Base-by-base conservation (phyloP, 129 eudicot genomes). In the Gnaphalium uliginosum region DNA sequence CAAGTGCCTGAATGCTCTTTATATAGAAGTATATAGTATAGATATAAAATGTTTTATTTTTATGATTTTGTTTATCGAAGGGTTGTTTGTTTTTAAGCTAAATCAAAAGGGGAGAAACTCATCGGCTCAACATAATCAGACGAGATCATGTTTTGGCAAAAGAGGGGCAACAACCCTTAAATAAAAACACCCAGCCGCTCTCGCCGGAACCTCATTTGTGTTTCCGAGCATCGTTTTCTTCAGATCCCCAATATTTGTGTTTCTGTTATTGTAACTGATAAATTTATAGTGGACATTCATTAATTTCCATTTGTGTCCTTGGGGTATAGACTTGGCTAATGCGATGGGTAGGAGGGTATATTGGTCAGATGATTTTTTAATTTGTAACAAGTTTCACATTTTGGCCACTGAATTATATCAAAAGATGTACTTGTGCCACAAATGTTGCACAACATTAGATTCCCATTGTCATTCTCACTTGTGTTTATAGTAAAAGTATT, bases 141-240 rank as follows among this genome's bases (percentile, higher is more conserved):
- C 8, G 2, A 0, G 33, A 37, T 76, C 26, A 41, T 4, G 1
- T 1, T 2, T 2, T 41, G 74, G 84, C 80, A 78, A 71, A 69
- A 78, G 77, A 78, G 82, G 72, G 77, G 82, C 69, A 85, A 81
- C 88, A 37, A 66, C 89, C 84, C 85, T 72, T 59, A 18, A 0
- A 0, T 8, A 33, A 67, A 59, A 79, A 48, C 43, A 59, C 71
- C 85, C 76, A 7, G 18, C 18, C 76, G 77, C 78, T 41, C 81
- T 77, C 65, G 79, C 79, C 83, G 74, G 83, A 79, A 68, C 79
- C 83, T 79, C 83, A 14, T 79, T 79, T 46, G 59, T 23, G 26
- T 61, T 57, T 56, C 76, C 76, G 53, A 72, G 53, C 76, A 72
- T 72, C 81, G 25, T 56, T 56, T 2, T 50, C 48, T 48, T 30